Percentiles rank a stretch among this genome's conserved stretches.
phyloP scores from a whole-genome alignment of 768 basidiomycete species.

The Macrolepiota fuliginosa region DNA sequence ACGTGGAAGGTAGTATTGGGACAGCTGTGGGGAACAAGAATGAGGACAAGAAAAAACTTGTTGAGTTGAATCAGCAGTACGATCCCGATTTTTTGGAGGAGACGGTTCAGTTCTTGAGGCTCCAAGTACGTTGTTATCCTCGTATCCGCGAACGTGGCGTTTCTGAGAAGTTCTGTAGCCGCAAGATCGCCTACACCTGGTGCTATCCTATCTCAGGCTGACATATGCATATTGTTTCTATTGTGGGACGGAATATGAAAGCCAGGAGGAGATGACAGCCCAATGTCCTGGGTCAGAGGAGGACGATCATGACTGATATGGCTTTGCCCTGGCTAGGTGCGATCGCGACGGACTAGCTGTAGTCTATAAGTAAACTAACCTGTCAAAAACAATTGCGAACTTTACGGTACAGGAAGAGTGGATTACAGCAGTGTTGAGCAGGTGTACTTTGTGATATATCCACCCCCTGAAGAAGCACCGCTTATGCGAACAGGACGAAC shows the following conservation, averaged over 20 bases:
- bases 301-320: constrained; percentile 70
- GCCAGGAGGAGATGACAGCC: constrained; percentile 52
- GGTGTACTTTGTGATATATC: too few species aligned
- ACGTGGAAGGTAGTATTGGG: constrained; percentile 12
- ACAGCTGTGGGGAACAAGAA: constrained; percentile 16
- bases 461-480: not conserved
- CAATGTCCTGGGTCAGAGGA: constrained; percentile 78
- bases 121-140: constrained; percentile 44
- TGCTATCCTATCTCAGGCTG: constrained; percentile 72
- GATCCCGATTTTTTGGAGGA: constrained; percentile 62
- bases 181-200: constrained; percentile 61
- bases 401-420: not conserved
- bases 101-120: constrained; percentile 60
- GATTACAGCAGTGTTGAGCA: not conserved
- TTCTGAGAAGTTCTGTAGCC: constrained; percentile 45
- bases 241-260: constrained; percentile 78
- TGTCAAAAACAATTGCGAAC: not conserved
- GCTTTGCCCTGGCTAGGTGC: not conserved
- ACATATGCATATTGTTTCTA: constrained; percentile 82
- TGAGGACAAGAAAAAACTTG: constrained; percentile 15
- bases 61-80: constrained; percentile 35
- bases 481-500: not conserved
- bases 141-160: not conserved
- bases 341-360: not conserved
- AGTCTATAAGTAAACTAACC: not conserved